A percentile compares a stretch with the other conserved stretches of the same genome.
These are phyloP conservation scores for Lactarius hengduanensis DNA, from an alignment of 768 basidiomycete genomes.

Conservation along the genomic window DNA sequence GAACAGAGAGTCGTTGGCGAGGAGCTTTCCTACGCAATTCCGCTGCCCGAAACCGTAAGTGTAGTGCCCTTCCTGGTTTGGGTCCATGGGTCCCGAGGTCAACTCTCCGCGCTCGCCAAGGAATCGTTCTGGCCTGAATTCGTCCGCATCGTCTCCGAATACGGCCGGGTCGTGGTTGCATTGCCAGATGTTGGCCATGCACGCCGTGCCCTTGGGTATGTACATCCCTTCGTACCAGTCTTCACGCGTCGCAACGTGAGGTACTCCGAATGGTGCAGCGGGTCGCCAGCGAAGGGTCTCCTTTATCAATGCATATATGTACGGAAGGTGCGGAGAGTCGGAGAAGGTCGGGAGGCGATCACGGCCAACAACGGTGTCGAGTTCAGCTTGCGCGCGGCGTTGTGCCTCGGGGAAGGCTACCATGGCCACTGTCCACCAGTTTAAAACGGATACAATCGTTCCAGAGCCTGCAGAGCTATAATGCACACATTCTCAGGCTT, in stretches of 20 bases:
- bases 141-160: slow-evolving; percentile 23
- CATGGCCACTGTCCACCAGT: slow-evolving; percentile 27
- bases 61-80: slow-evolving; percentile 14
- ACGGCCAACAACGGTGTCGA: slow-evolving; percentile 27
- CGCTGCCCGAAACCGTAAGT: slow-evolving; percentile 27
- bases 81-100: background rate
- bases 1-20: slow-evolving; percentile 28
- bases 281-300: slow-evolving; percentile 22
- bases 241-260: slow-evolving; percentile 27
- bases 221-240: slow-evolving; percentile 34
- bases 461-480: slow-evolving; percentile 17
- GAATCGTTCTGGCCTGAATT: slow-evolving; percentile 28
- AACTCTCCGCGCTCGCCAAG: slow-evolving; percentile 9
- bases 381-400: slow-evolving; percentile 27
- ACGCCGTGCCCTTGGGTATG: slow-evolving; percentile 39
- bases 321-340: slow-evolving; percentile 25
- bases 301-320: slow-evolving; percentile 26
- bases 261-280: background rate
- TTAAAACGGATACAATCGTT: slow-evolving; percentile 5
- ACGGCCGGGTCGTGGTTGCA: slow-evolving; percentile 9
- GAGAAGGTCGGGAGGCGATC: slow-evolving; percentile 24
- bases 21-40: slow-evolving; percentile 25
- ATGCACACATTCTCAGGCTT: background rate
- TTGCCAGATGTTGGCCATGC: slow-evolving; percentile 32
- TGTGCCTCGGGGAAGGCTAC: slow-evolving; percentile 26